Base-by-base conservation (phyloP, 2,329 filamentous ascomycete genomes). In the Nemania abortiva region DNA sequence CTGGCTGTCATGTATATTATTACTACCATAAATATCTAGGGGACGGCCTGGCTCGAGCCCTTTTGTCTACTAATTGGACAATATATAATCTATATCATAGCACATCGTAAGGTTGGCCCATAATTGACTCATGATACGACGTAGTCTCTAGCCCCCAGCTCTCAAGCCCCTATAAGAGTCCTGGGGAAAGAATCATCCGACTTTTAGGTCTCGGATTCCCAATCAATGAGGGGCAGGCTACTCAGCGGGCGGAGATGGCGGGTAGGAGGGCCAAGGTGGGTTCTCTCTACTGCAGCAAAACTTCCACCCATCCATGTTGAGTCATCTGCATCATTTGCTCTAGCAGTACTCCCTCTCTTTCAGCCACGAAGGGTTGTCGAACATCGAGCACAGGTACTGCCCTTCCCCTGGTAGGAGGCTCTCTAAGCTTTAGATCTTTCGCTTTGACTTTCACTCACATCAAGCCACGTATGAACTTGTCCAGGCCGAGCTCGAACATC, bases 401-500 rank as follows among this genome's bases (percentile, higher is more conserved):
- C n/a, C 11, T 37, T 24, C 5, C 37, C 18, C 3, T 4, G 18
- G n/a, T 11, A 27, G 18, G n/a, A 37, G 31, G 18, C 7, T 34
- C 24, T 27, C 29, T 22, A 27, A 47, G 20, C 15, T 42, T 37
- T 18, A 59, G 29, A 22, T 34, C 13, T 49, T 39, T 49, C 4
- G 1, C n/a, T 18, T 57, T 52, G 11, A 27, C 0, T 9, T n/a
- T 27, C 20, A 52, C 47, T 87, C 82, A 89, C 82, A 89, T 85
- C 69, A 91, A 80, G 0, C 89, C 87, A 71, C 90, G 87, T 60
- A 96, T 88, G 76, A 96, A 96, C 72, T 93, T 90, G 74, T 96
- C 92, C 65, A 97, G 79, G 0, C 89, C 90, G 71, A 92, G 81
- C 79, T 92, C 90, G 74, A 92, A 92, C 72, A 92, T 82, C 79